Evolutionary conservation across 805 yeast species (phyloP).

Genomic region (Ogataea pignaliae): DNA sequence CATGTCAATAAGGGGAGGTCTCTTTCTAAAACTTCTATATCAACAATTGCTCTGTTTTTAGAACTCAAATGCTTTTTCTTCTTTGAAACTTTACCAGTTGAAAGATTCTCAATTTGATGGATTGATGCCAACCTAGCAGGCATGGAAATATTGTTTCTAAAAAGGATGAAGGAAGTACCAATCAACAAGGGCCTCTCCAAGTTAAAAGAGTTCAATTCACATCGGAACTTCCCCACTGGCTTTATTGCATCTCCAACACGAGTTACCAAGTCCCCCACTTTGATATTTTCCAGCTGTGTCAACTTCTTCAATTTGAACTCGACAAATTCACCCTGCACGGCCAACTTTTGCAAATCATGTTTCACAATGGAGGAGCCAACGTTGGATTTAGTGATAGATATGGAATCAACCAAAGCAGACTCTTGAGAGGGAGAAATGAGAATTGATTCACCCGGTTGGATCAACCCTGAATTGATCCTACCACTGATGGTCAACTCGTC

Average conservation of each 20-base stretch:
- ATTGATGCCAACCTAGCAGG: conserved; percentile 62
- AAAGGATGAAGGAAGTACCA: conserved; percentile 74
- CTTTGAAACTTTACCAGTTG: conserved; percentile 42
- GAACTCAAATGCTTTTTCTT: conserved; percentile 54
- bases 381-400: conserved; percentile 21
- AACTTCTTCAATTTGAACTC: conserved; percentile 38
- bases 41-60: conserved; percentile 55
- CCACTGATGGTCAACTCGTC: conserved; percentile 57
- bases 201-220: conserved; percentile 62
- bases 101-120: conserved; percentile 23
- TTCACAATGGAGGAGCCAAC: conserved; percentile 20
- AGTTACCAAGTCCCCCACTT: conserved; percentile 65
- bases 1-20: conserved; percentile 51
- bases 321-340: conserved; percentile 53
- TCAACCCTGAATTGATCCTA: conserved; percentile 59
- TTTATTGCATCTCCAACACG: conserved; percentile 26
- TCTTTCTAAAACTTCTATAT: conserved; percentile 44
- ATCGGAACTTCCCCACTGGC: conserved; percentile 45
- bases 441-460: conserved; percentile 69
- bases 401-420: conserved; percentile 37
- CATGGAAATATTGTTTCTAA: conserved; percentile 68
- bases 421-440: conserved; percentile 50
- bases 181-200: conserved; percentile 66
- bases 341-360: conserved; percentile 28
- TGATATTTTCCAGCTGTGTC: conserved; percentile 39